These are phyloP conservation scores for Sclerotinia borealis DNA, from an alignment of 2,329 filamentous ascomycete species.

Conservation along the genomic window DNA sequence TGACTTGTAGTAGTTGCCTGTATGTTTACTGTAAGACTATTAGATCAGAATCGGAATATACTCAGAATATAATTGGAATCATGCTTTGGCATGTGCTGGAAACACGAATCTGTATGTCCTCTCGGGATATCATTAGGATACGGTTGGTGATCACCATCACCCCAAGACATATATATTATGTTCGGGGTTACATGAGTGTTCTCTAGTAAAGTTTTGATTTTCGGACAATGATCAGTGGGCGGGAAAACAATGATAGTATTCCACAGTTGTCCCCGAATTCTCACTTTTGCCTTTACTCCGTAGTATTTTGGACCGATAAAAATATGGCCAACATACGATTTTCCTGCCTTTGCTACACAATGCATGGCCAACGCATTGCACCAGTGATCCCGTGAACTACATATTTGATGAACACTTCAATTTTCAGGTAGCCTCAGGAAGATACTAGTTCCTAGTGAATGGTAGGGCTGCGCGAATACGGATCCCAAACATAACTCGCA, in stretches of 20 bases:
- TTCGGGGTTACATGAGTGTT: neutral
- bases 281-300: neutral
- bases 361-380: slow-evolving; percentile 7
- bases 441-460: neutral
- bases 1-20: neutral
- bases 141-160: neutral
- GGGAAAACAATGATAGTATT: neutral
- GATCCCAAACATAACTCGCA: neutral
- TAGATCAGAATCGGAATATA: neutral
- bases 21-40: neutral
- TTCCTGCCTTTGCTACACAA: neutral
- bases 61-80: neutral
- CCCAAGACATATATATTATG: neutral
- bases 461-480: slow-evolving; percentile 1
- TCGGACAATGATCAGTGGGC: neutral
- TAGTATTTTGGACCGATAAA: neutral
- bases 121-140: neutral
- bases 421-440: neutral
- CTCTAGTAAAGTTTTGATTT: neutral
- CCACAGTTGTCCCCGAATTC: neutral
- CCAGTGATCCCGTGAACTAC: slow-evolving; percentile 2
- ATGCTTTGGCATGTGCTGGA: neutral
- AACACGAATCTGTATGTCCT: neutral
- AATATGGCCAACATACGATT: neutral
- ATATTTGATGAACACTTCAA: neutral